Evolutionary conservation across 192 early-diverging fungal genomes (phyloP), one percentile per base, ranked within the genome.

Genomic region (Entomortierella chlamydospora): DNA sequence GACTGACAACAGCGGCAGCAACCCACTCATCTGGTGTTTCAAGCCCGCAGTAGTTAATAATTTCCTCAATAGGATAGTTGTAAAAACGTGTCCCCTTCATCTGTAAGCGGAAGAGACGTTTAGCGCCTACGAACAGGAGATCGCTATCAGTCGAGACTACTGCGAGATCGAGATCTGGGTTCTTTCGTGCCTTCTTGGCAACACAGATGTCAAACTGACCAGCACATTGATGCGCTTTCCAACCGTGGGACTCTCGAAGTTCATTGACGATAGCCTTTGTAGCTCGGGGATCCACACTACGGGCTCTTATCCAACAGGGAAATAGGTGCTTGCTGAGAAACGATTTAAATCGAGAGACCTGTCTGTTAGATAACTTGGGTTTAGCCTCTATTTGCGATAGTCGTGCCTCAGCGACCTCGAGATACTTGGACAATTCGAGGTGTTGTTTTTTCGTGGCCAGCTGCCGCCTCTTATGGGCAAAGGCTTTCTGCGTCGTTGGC

Each of bases 181-280:
- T 64, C 34, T 64, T 51, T 64, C 63, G 63, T 55, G 63, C 63
- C 52, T 64, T 64, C 52, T 23, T 64, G 51, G 29, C 63, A 23
- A 26, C 63, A 42, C 63, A 64, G 63, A 64, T 17, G n/a, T 64
- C 63, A 54, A 64, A 64, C 39, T 64, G 63, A 64, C 63, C 63
- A 54, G 63, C 50, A 64, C 63, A 64, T 31, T 33, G 30, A 54
- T 64, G 63, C 11, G 63, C 51, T 37, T 54, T 64, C 63, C 63
- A 64, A 41, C 63, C 63, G 63, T 64, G 63, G 54, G 51, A 64
- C 50, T 64, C 63, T 54, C 29, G 50, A 12, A 64, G 63, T 64
- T 64, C 63, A 33, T 42, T 53, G 52, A 41, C 63, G 52, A 64
- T 41, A 33, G 63, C 52, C 63, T 20, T 64, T 37, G 63, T 64